Evolutionary conservation across 129 eudicot species (phyloP).

Genomic region (Artemisia argyi): DNA sequence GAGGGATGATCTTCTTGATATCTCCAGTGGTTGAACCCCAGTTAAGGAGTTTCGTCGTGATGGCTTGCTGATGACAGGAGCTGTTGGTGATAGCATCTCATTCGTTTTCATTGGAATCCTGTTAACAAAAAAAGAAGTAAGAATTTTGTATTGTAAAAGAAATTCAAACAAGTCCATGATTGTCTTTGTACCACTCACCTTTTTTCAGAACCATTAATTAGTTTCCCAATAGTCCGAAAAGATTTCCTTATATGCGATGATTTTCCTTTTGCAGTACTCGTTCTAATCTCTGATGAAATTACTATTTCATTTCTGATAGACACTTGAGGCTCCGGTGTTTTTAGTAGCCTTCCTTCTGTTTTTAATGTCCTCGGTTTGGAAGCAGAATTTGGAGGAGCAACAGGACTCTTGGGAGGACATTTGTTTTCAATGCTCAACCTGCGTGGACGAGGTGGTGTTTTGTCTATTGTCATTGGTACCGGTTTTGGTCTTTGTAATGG

Average conservation of each 20-base stretch:
- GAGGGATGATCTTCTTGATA: slow-evolving; percentile 56
- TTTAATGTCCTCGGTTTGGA: slow-evolving; percentile 12
- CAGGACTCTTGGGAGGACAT: slow-evolving; percentile 29
- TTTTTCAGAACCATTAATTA: slow-evolving; percentile 84
- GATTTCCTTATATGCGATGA: slow-evolving; percentile 68
- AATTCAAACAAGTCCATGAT: not conserved
- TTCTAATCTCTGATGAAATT: slow-evolving; percentile 39
- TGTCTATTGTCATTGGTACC: slow-evolving; percentile 26
- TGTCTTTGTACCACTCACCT: slow-evolving; percentile 32
- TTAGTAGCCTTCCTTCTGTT: slow-evolving; percentile 48
- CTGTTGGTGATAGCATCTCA: slow-evolving; percentile 49
- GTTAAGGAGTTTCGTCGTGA: slow-evolving; percentile 70
- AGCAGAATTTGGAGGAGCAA: slow-evolving; percentile 22
- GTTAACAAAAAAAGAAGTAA: slow-evolving; percentile 18
- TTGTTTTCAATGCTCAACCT: slow-evolving; percentile 71
- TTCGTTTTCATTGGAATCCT: slow-evolving; percentile 57
- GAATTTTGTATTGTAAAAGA: not conserved
- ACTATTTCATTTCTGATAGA: slow-evolving; percentile 22
- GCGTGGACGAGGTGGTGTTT: slow-evolving; percentile 58
- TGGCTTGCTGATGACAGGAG: slow-evolving; percentile 37
- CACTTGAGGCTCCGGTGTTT: slow-evolving; percentile 58
- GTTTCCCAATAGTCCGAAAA: slow-evolving; percentile 79
- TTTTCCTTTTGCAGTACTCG: slow-evolving; percentile 44
- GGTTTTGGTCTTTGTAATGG: slow-evolving; percentile 44
- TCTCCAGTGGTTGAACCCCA: slow-evolving; percentile 47